Base-by-base conservation (phyloP, 257 asterid genomes). In the Coffea eugenioides region DNA sequence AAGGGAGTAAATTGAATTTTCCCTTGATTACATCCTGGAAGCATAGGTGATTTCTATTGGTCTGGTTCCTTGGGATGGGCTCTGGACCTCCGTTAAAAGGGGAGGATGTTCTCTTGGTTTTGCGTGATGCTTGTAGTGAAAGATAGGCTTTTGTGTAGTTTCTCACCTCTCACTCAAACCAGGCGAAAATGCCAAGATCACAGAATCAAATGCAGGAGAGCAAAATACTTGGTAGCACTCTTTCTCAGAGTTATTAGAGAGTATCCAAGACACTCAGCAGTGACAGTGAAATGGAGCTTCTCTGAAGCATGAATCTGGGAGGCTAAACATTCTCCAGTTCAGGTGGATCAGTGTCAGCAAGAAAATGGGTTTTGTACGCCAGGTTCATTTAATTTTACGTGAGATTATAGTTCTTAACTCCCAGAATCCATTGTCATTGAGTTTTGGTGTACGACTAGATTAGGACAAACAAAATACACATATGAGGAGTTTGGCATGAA, bases 121-220 rank as follows among this genome's bases (percentile, higher is more conserved):
- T 14, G 4, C 52, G 34, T 61, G 52, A 59, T 62, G 46, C 51
- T 27, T 69, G 82, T 51, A 15, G 70, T 57, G 70, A 57, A 78
- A 54, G 82, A 43, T 70, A 51, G 45, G 59, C n/a, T 52, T 52
- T 52, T 27, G 9, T 70, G 76, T 68, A 45, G 56, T 43, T 46
- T 12, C 59, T 23, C 43, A 72, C 16, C 62, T 15, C 15, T 45
- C 20, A 23, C n/a, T 9, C 76, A 43, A n/a, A 12, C n/a, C 36
- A 23, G 8, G 14, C 16, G 71, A 10, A 14, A n/a, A 45, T 27
- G 23, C 31, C 43, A 68, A 39, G 73, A 3, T 15, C 11, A 39
- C 8, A 16, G 23, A 68, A 69, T 69, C 52, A 18, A 20, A 15
- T 49, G 74, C 54, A 25, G 25, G 80, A 67, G 54, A 51, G 34